Evolutionary conservation across 352 stramenopile genomes (phyloP), one percentile per base, ranked within the genome.

Genomic region (Pythium dissotocum): DNA sequence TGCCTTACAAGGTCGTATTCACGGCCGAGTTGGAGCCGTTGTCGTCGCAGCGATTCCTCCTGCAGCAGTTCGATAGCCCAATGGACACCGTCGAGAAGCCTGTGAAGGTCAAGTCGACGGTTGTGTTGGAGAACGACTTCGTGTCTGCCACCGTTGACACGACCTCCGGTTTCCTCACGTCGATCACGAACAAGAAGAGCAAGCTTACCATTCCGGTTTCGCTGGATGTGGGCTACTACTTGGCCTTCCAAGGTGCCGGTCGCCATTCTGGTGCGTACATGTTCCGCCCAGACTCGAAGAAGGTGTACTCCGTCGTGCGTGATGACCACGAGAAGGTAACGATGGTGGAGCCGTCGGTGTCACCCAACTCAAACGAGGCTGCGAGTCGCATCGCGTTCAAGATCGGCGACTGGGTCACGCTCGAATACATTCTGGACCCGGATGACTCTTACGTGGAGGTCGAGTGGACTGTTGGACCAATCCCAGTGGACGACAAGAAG

Each of bases 241-340:
- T 89, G 35, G 71, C 80, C 10, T 91, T 78, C 62, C 79, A 89
- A 55, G 75, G 66, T 4, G 32, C 55, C 3, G 73, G 76, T 4
- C 87, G 95, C 64, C 92, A 97, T 67, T 98, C 94, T 26, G 97
- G 97, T 21, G 97, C 97, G 6, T 99, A 99, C 73, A 93, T 98
- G 18, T 99, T 99, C 79, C 87, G 95, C 53, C 97, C 97, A 0
- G 82, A 94, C 63, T 89, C 78, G 44, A 89, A 92, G 59, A 80
- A 82, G 28, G 77, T 87, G 2, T 79, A 93, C 61, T 56, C 75
- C 0, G 57, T 87, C 10, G 68, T 71, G n/a, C 69, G 58, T 35
- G 68, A 63, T 13, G 57, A 16, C 10, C 60, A 67, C n/a, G 69
- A 63, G 0, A 49, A 67, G 6, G 77, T 88, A 16, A 77, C 64